Base-by-base conservation (phyloP, 2,329 filamentous ascomycete species). In the Fusarium sp. region DNA sequence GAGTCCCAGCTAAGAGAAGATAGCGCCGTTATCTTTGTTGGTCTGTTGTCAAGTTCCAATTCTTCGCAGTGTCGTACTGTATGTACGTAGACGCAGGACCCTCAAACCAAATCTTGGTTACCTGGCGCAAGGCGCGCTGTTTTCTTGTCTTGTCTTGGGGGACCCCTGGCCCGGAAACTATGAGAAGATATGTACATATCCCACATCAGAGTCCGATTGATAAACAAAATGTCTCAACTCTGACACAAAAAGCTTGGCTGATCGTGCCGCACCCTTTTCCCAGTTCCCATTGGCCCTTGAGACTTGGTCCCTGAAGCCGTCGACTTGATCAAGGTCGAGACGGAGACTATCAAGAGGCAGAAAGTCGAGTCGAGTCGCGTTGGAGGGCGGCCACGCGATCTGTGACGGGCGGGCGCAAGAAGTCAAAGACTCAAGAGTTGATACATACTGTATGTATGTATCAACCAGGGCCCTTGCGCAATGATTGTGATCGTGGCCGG, bases 351-450 rank as follows among this genome's bases (percentile, higher is more conserved):
- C 41, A 31, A 63, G 60, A 28, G 26, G 41, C 35, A 54, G 33
- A 54, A 15, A 44, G 41, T 63, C 57, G 9, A 45, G 41, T 58
- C 56, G 57, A 44, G 41, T 61, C 56, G 54, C 38, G 49, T 71
- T 74, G 75, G 70, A 54, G 75, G 75, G 74, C 66, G 52, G 69
- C 57, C 72, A 75, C 69, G 62, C 63, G 62, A 66, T 65, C 38
- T 60, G 51, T 66, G 69, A 77, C 33, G 44, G 33, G 54, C 75
- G 75, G 74, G 74, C 75, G 76, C 71, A 78, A 57, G 48, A 76
- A 64, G 66, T 45, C 42, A 49, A 49, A 63, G 65, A 65, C 65
- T 45, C 39, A 49, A 63, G 65, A n/a, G 39, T 70, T 62, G 69
- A 56, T 63, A 33, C 13, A 4, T 33, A 33, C 33, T 33, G 33